Conservation (phyloP, 495 filamentous ascomycete species). For the Aspergillus nanangensis region DNA sequence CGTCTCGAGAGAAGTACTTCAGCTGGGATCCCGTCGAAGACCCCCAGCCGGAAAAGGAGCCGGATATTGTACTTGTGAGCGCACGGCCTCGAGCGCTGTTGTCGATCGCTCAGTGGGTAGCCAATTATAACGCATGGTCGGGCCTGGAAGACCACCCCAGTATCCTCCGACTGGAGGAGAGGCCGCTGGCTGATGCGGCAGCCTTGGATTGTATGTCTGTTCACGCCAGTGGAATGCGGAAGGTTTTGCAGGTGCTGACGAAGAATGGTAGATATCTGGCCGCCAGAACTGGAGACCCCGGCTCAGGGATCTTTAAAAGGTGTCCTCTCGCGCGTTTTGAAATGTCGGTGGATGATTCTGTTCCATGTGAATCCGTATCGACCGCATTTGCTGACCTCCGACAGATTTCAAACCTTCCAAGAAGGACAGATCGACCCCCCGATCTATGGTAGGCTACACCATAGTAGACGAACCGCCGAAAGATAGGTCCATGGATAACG, state of each 20-base stretch:
- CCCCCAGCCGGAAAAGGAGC: not conserved
- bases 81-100: constrained; percentile 13
- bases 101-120: constrained; percentile 9
- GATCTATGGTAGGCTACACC: not conserved
- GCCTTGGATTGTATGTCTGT: constrained; percentile 13
- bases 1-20: not conserved
- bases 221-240: not conserved
- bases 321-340: not conserved
- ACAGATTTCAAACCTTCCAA: constrained; percentile 9
- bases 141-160: not conserved
- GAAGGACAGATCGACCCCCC: not conserved
- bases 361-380: constrained; percentile 2
- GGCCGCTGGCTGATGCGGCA: constrained; percentile 8
- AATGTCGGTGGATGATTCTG: constrained; percentile 5
- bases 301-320: constrained; percentile 3
- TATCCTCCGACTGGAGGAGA: constrained; percentile 8
- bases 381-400: constrained; percentile 9
- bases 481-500: constrained; percentile 4
- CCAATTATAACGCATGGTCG: constrained; percentile 2
- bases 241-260: not conserved
- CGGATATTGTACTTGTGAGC: constrained; percentile 8
- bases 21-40: constrained; percentile 17
- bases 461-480: constrained; percentile 4
- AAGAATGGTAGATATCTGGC: not conserved
- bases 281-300: not conserved